phyloP scores from a whole-genome alignment of 495 filamentous ascomycete species.

The Xanthoparmelia taractica region DNA sequence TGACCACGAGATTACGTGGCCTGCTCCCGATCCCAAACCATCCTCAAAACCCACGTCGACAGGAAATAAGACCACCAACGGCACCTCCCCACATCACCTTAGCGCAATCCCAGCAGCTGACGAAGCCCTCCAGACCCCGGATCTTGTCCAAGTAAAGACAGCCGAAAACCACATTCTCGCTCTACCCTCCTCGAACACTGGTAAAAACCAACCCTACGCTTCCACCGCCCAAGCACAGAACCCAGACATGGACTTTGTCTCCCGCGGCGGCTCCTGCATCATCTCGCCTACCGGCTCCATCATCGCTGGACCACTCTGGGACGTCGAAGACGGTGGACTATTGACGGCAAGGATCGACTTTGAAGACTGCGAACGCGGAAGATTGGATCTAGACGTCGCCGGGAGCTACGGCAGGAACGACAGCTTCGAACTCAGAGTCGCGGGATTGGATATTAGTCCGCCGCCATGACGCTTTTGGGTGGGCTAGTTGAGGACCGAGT shows the following conservation, averaged over 20 bases:
- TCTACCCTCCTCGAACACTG: conserved; percentile 8
- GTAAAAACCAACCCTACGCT: not conserved
- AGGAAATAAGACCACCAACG: conserved; percentile 1
- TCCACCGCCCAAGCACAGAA: not conserved
- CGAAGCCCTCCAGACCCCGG: not conserved
- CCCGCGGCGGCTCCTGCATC: conserved; percentile 74
- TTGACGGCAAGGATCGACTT: conserved; percentile 48
- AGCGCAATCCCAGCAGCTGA: conserved; percentile 14
- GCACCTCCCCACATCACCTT: conserved; percentile 10
- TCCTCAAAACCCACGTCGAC: not conserved
- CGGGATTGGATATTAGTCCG: conserved; percentile 66
- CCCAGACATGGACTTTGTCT: conserved; percentile 44
- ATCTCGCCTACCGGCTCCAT: conserved; percentile 71
- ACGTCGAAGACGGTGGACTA: conserved; percentile 56
- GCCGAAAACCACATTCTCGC: conserved; percentile 18
- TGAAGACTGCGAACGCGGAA: conserved; percentile 55
- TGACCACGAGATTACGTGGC: conserved; percentile 49
- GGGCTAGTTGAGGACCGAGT: not conserved
- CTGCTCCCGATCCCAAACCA: conserved; percentile 19
- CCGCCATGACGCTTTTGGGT: conserved; percentile 45
- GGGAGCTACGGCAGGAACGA: conserved; percentile 79
- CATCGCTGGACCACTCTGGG: conserved; percentile 75
- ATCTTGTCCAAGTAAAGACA: conserved; percentile 2
- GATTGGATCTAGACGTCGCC: conserved; percentile 61
- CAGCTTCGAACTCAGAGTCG: conserved; percentile 68